These are phyloP conservation scores for Silene coronaria DNA, from an alignment of 179 eudicot species.

Conservation along the genomic window DNA sequence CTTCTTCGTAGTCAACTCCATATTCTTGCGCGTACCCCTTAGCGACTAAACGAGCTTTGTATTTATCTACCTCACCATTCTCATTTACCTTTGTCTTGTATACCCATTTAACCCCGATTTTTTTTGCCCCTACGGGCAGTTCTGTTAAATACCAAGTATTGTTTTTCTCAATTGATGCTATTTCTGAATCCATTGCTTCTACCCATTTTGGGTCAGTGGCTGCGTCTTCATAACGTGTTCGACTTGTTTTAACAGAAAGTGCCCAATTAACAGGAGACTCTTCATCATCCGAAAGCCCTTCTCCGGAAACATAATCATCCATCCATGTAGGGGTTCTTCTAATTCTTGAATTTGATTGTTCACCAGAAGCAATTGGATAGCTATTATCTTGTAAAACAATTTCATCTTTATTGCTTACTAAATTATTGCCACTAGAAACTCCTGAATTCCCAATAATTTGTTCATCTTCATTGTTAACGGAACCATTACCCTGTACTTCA, in stretches of 20 bases:
- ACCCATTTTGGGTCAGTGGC: too few species aligned
- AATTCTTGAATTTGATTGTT: neutral
- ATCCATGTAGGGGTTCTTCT: neutral
- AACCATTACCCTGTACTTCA: too few species aligned
- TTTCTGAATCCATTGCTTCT: too few species aligned
- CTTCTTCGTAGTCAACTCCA: neutral
- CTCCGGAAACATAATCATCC: neutral
- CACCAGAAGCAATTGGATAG: neutral
- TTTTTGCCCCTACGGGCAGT: neutral
- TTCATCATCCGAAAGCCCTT: too few species aligned
- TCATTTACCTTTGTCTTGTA: neutral
- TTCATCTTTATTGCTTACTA: neutral
- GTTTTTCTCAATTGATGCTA: too few species aligned
- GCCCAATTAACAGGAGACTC: neutral
- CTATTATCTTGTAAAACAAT: too few species aligned
- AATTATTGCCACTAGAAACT: neutral
- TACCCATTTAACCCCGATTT: constrained; percentile 12
- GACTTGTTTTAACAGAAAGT: neutral
- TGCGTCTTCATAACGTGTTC: neutral
- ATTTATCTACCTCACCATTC: neutral
- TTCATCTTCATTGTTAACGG: too few species aligned
- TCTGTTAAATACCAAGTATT: constrained; percentile 8
- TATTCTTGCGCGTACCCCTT: neutral
- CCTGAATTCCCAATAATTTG: neutral
- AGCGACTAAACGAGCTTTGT: too few species aligned